A percentile compares a stretch with the other conserved stretches of the same genome.
phyloP scores from a whole-genome alignment of 371 early-diverging fungal species.

The Rhizopus arrhizus region DNA sequence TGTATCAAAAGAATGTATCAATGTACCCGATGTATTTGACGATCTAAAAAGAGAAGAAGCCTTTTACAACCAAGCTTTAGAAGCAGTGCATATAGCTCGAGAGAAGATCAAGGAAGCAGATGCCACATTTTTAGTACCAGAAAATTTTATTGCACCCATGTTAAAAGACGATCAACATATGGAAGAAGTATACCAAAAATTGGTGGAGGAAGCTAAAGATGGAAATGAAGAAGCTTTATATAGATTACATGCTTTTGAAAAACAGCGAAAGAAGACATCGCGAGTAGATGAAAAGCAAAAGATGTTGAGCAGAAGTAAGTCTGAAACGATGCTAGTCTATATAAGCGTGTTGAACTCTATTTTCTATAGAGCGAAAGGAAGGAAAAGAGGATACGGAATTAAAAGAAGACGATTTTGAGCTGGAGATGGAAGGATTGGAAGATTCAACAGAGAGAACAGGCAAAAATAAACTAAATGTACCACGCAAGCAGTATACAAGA shows the following conservation, averaged over 20 bases:
- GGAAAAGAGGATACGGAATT: slow-evolving; percentile 25
- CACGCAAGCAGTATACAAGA: slow-evolving; percentile 2
- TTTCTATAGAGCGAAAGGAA: slow-evolving; percentile 29
- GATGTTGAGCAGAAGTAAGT: slow-evolving; percentile 28
- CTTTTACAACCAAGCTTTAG: slow-evolving; percentile 87
- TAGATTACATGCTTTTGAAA: slow-evolving; percentile 27
- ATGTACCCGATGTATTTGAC: slow-evolving; percentile 72
- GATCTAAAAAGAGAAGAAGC: slow-evolving; percentile 91
- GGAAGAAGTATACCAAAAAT: slow-evolving; percentile 60
- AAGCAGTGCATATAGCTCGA: slow-evolving; percentile 74
- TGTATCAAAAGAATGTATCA: slow-evolving; percentile 65
- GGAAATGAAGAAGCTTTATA: slow-evolving; percentile 32
- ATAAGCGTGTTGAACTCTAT: background rate
- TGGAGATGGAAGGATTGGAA: slow-evolving; percentile 32
- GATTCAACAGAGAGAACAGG: slow-evolving; percentile 20
- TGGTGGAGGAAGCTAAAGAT: slow-evolving; percentile 28
- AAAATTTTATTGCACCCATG: slow-evolving; percentile 97
- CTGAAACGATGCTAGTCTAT: background rate
- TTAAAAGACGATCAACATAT: slow-evolving; percentile 94
- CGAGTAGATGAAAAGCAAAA: slow-evolving; percentile 24
- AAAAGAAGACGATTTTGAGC: slow-evolving; percentile 35
- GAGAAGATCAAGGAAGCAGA: slow-evolving; percentile 59
- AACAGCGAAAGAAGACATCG: slow-evolving; percentile 25
- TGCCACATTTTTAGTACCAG: slow-evolving; percentile 82
- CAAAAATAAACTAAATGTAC: slow-evolving; percentile 20